These are phyloP conservation scores for Hypoxylon lienhwacheense DNA, from an alignment of 495 filamentous ascomycete species.

Conservation along the genomic window DNA sequence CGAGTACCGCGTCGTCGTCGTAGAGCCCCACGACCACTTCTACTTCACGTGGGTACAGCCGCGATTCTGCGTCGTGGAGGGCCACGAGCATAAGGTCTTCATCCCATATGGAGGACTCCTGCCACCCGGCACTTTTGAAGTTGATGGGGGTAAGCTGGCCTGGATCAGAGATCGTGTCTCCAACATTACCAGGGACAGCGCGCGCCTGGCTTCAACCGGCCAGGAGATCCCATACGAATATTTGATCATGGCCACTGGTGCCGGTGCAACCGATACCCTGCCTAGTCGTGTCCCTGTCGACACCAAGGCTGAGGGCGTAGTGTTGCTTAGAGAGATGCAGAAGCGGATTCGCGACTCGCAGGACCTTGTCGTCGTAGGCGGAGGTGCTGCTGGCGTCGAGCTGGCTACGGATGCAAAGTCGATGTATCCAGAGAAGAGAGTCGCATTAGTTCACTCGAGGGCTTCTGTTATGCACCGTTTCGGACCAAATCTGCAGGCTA, in stretches of 20 bases:
- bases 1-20: conserved; percentile 52
- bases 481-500: conserved; percentile 51
- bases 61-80: conserved; percentile 50
- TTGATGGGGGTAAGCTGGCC: conserved; percentile 30
- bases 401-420: conserved; percentile 63
- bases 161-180: conserved; percentile 45
- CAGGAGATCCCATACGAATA: conserved; percentile 57
- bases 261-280: conserved; percentile 49
- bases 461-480: conserved; percentile 56
- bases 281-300: conserved; percentile 55
- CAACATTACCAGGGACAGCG: conserved; percentile 26
- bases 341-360: conserved; percentile 40
- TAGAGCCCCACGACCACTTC: conserved; percentile 63
- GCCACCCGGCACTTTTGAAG: conserved; percentile 18
- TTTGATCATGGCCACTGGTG: conserved; percentile 57
- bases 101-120: conserved; percentile 51
- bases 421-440: conserved; percentile 58
- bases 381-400: conserved; percentile 64
- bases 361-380: conserved; percentile 60
- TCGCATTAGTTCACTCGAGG: conserved; percentile 61
- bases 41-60: conserved; percentile 60
- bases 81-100: conserved; percentile 51
- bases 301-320: conserved; percentile 48
- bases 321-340: conserved; percentile 47
- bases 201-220: conserved; percentile 34